Evolutionary conservation across 2,329 filamentous ascomycete genomes (phyloP).

Genomic region (Exophiala calicioides): DNA sequence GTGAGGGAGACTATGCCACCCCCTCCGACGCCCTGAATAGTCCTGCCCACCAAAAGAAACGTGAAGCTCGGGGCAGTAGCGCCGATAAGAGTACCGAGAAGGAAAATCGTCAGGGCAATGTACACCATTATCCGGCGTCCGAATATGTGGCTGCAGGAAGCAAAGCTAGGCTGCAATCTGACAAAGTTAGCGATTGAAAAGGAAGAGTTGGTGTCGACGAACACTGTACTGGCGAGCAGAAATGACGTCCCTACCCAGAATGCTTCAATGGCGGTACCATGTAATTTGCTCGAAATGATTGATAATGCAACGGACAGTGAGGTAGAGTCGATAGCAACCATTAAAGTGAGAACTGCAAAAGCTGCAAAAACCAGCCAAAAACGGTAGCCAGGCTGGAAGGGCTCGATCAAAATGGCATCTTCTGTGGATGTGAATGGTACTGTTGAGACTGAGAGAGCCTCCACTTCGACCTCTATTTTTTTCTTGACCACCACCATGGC

Average conservation of each 20-base stretch:
- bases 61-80: conserved; percentile 42
- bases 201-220: conserved; percentile 39
- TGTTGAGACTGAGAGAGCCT: too few relatives aligned
- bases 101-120: not conserved
- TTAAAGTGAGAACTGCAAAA: too few relatives aligned
- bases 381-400: too few relatives aligned
- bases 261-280: conserved; percentile 54
- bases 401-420: too few relatives aligned
- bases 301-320: too few relatives aligned
- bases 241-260: conserved; percentile 68
- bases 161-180: not conserved
- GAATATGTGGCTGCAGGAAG: not conserved
- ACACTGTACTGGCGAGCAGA: conserved; percentile 59
- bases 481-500: too few relatives aligned
- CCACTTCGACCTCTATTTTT: too few relatives aligned
- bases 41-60: conserved; percentile 41
- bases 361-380: too few relatives aligned
- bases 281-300: conserved; percentile 50
- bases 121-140: not conserved
- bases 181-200: too few relatives aligned
- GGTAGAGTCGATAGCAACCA: too few relatives aligned
- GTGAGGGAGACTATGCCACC: conserved; percentile 53
- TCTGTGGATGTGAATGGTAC: too few relatives aligned
- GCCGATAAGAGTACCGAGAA: conserved; percentile 27
- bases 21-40: conserved; percentile 54